Evolutionary conservation across 1,284 basidiomycete species (phyloP).

Genomic region (Macrocystidia cucumis): DNA sequence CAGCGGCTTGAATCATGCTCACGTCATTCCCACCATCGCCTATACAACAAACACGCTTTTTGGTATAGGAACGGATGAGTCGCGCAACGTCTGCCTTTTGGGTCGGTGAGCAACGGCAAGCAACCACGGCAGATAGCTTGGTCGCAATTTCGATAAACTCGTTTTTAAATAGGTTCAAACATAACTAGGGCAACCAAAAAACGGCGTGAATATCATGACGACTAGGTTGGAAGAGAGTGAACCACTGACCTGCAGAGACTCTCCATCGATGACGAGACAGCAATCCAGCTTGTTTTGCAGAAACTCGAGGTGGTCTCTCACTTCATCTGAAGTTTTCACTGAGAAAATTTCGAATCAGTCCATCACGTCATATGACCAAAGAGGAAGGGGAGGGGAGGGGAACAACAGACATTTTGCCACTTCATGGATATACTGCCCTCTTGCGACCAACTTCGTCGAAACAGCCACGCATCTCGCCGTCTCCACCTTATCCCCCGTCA

Average conservation of each 20-base stretch:
- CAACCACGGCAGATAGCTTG: slow-evolving; percentile 93
- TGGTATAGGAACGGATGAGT: slow-evolving; percentile 84
- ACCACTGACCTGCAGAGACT: slow-evolving; percentile 74
- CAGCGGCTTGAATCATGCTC: slow-evolving; percentile 93
- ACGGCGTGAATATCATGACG: neutral
- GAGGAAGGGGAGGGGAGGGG: neutral
- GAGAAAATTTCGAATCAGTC: slow-evolving; percentile 6
- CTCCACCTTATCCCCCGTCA: slow-evolving; percentile 99
- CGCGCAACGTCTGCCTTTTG: slow-evolving; percentile 98
- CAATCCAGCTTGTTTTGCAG: slow-evolving; percentile 93
- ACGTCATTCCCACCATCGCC: slow-evolving; percentile 95
- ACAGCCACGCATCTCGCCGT: slow-evolving; percentile 98
- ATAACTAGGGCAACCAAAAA: slow-evolving; percentile 47
- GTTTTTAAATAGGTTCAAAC: slow-evolving; percentile 81
- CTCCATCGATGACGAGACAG: slow-evolving; percentile 98
- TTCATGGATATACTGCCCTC: slow-evolving; percentile 98
- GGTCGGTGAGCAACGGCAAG: slow-evolving; percentile 96
- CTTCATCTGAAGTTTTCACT: slow-evolving; percentile 84
- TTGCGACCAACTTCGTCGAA: slow-evolving; percentile 91
- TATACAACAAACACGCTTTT: slow-evolving; percentile 96
- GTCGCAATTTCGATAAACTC: slow-evolving; percentile 97
- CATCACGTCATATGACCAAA: slow-evolving; percentile 3
- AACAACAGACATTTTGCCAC: slow-evolving; percentile 79
- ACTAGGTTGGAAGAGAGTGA: too few species aligned
- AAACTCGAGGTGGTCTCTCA: slow-evolving; percentile 90